These are phyloP conservation scores for Termitomyces sp. DNA, from an alignment of 768 basidiomycete species.

Conservation along the genomic window DNA sequence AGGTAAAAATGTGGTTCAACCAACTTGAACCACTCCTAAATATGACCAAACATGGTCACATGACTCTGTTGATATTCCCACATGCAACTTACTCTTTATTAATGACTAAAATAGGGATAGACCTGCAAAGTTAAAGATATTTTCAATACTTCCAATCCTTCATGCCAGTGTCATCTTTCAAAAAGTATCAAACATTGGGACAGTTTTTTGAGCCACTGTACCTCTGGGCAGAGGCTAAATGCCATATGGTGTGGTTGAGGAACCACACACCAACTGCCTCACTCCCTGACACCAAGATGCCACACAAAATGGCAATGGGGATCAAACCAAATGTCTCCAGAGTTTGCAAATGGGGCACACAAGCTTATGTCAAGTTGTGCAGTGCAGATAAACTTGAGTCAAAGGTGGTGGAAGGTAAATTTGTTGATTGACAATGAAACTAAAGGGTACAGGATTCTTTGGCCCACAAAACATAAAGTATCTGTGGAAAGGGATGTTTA, in stretches of 20 bases:
- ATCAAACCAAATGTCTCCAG: neutral
- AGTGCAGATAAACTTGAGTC: neutral
- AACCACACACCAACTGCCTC: neutral
- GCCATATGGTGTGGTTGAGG: neutral
- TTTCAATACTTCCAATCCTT: no score
- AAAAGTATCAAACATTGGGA: no score
- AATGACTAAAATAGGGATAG: no score
- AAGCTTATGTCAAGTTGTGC: neutral
- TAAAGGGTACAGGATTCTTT: neutral
- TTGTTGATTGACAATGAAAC: neutral
- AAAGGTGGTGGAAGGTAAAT: neutral
- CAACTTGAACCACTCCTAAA: no score
- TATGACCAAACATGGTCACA: no score
- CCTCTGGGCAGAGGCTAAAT: neutral
- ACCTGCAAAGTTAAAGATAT: no score
- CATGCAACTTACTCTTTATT: no score
- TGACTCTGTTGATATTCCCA: no score
- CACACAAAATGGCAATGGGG: neutral
- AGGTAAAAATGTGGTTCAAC: no score
- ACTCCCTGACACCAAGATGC: neutral
- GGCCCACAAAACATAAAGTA: neutral
- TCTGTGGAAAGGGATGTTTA: neutral
- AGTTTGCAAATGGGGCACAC: neutral
- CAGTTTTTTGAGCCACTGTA: neutral
- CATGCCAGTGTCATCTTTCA: no score